phyloP scores from a whole-genome alignment of 441 rosid species.

The Populus hybrid region DNA sequence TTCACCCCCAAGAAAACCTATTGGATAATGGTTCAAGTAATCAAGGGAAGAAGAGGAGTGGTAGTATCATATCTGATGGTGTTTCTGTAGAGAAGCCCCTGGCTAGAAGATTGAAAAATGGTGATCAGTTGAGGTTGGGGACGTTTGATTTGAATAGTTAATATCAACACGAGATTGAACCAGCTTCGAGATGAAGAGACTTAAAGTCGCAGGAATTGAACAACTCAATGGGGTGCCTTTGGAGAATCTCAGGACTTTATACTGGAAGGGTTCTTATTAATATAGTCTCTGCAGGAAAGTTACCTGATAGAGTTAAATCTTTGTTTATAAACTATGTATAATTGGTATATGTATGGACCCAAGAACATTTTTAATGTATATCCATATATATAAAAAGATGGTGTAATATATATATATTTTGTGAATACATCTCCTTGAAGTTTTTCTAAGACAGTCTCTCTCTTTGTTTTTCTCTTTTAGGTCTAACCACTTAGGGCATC shows the following conservation, averaged over 20 bases:
- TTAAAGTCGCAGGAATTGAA: constrained; percentile 42
- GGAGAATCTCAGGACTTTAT: constrained; percentile 9
- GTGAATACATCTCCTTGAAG: constrained; percentile 5
- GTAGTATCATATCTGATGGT: constrained; percentile 32
- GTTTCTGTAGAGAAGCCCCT: constrained; percentile 38
- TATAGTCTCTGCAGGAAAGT: constrained; percentile 31
- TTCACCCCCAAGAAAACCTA: constrained; percentile 36
- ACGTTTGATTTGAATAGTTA: constrained; percentile 55
- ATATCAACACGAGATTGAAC: constrained; percentile 41
- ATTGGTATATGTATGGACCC: constrained; percentile 41
- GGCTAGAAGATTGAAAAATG: constrained; percentile 34
- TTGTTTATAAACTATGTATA: constrained; percentile 48
- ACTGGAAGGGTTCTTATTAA: constrained; percentile 11
- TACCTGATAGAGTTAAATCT: constrained; percentile 25
- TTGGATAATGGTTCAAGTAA: constrained; percentile 21
- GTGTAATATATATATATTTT: constrained; percentile 26
- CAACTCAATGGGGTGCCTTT: constrained; percentile 22
- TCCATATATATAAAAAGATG: constrained; percentile 26
- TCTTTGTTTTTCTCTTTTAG: not conserved
- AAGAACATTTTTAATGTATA: constrained; percentile 31
- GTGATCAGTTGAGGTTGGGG: constrained; percentile 25
- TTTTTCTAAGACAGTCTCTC: not conserved
- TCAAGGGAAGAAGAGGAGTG: constrained; percentile 53
- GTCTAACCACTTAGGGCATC: not conserved
- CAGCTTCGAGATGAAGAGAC: constrained; percentile 39